Percentiles rank a stretch among this genome's conserved stretches.
phyloP scores from a whole-genome alignment of 805 yeast genomes.

The Kuraishia hungarica region DNA sequence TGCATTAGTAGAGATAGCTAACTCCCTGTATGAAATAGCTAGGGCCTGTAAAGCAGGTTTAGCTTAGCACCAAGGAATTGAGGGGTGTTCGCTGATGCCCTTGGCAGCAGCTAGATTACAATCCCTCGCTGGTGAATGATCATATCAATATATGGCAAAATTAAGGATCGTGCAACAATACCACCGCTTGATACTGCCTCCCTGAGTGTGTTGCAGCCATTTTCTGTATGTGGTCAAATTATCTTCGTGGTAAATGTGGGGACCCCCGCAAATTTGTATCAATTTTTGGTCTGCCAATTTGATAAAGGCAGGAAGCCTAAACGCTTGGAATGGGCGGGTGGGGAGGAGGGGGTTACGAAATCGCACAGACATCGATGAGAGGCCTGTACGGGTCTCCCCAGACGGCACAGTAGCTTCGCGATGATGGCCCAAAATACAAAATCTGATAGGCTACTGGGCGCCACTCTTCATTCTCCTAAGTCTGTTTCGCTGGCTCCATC shows the following conservation, averaged over 20 bases:
- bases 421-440: not conserved
- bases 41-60: not conserved
- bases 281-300: not conserved
- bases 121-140: no score
- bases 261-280: not conserved
- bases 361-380: not conserved
- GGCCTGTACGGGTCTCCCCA: not conserved
- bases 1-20: no score
- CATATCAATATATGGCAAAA: no score
- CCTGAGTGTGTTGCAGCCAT: not conserved
- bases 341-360: not conserved
- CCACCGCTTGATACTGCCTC: no score
- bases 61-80: no score
- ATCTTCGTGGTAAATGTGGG: not conserved
- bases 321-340: not conserved
- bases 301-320: not conserved
- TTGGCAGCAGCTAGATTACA: no score
- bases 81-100: no score
- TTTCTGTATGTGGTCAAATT: not conserved
- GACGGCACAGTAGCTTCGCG: not conserved
- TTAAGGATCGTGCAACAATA: no score
- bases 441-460: not conserved
- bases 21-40: not conserved
- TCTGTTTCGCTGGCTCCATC: not conserved
- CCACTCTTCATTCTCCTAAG: not conserved